Evolutionary conservation across 139 green algal genomes (phyloP).

Genomic region (Astrephomene gubernaculifera): DNA sequence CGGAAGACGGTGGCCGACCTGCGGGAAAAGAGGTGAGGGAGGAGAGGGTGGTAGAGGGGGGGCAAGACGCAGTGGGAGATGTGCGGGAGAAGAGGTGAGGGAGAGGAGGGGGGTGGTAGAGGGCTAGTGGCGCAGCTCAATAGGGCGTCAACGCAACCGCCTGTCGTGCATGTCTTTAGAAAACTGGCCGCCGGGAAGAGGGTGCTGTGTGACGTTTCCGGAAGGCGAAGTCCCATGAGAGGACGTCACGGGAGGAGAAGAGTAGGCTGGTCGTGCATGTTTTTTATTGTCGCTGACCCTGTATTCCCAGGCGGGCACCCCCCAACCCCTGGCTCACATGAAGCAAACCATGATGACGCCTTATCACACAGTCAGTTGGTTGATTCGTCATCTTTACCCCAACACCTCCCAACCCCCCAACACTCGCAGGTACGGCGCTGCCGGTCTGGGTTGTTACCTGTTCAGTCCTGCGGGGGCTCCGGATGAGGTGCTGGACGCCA

Average conservation of each 20-base stretch:
- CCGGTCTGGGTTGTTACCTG: conserved; percentile 39
- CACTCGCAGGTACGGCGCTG: neutral
- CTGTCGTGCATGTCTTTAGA: neutral
- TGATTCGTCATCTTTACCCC: neutral
- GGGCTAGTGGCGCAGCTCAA: too few species aligned
- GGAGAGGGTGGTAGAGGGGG: neutral
- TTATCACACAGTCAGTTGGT: neutral
- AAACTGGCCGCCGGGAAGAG: neutral
- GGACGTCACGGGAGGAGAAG: too few species aligned
- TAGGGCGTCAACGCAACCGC: too few species aligned
- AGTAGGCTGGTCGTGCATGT: too few species aligned
- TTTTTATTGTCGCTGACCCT: neutral
- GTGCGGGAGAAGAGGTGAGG: too few species aligned
- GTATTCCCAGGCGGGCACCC: neutral
- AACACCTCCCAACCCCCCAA: neutral
- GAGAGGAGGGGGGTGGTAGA: too few species aligned
- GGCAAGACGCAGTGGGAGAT: neutral
- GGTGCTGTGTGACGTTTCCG: too few species aligned
- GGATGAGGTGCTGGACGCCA: conserved; percentile 68
- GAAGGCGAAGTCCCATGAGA: too few species aligned
- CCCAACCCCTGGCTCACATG: neutral
- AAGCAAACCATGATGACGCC: neutral
- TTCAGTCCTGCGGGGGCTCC: conserved; percentile 3
- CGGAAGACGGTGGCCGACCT: conserved; percentile 48
- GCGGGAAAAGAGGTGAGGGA: conserved; percentile 40